phyloP scores from a whole-genome alignment of 2,329 filamentous ascomycete genomes.

The Fusarium acutatum region DNA sequence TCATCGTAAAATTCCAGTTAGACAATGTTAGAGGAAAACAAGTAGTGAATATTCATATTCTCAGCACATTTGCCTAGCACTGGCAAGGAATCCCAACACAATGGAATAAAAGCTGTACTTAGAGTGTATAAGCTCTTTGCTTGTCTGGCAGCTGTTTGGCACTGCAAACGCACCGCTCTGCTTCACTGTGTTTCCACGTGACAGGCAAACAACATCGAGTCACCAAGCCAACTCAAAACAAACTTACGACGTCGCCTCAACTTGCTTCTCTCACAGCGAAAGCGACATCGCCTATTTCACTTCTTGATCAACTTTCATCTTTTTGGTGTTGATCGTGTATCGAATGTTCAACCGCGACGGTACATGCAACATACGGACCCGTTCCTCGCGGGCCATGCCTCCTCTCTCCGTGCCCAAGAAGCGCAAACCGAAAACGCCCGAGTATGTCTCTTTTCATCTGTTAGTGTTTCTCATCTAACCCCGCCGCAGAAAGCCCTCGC shows the following conservation, averaged over 20 bases:
- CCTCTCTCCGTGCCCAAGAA: not conserved
- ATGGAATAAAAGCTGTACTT: not conserved
- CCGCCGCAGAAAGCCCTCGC: not conserved
- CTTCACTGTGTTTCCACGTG: not conserved
- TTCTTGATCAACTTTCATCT: not conserved
- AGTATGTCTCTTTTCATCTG: not conserved
- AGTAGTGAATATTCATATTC: not conserved
- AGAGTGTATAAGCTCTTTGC: fast-evolving
- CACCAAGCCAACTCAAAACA: not conserved
- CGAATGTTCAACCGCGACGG: not conserved
- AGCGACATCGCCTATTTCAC: not conserved
- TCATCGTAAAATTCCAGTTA: not conserved
- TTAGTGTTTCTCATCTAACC: not conserved
- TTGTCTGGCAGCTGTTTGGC: not conserved
- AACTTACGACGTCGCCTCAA: not conserved
- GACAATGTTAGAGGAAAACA: not conserved
- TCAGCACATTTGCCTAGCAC: not conserved
- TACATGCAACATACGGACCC: not conserved
- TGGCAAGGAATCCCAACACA: not conserved
- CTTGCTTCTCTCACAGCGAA: not conserved
- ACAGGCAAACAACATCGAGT: not conserved
- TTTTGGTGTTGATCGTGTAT: not conserved
- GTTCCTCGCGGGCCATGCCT: fast-evolving
- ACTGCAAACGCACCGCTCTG: not conserved
- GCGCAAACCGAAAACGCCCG: not conserved